Evolutionary conservation across 2,329 filamentous ascomycete genomes (phyloP).

Genomic region (Meredithiella fracta): DNA sequence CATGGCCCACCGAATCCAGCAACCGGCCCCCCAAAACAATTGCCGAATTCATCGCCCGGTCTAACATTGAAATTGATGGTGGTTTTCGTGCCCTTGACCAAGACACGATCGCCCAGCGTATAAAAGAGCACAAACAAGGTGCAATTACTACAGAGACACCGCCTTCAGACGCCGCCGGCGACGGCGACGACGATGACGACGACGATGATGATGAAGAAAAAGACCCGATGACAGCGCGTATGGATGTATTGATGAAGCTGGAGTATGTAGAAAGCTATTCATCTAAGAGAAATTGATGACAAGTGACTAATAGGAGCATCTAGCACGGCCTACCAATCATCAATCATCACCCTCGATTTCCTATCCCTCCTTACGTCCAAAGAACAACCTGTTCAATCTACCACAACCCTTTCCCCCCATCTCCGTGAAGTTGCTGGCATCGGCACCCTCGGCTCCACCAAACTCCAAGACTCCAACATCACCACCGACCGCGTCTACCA

Average conservation of each 20-base stretch:
- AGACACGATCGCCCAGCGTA: conserved; percentile 21
- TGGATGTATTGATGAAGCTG: conserved; percentile 41
- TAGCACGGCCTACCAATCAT: conserved; percentile 38
- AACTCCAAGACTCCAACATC: conserved; percentile 43
- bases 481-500: conserved; percentile 39
- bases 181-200: conserved; percentile 28
- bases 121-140: conserved; percentile 20
- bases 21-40: conserved; percentile 44
- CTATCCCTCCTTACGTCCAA: conserved; percentile 73
- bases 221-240: conserved; percentile 33
- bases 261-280: conserved; percentile 28
- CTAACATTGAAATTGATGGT: conserved; percentile 55
- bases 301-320: conserved; percentile 14
- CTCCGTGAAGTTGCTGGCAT: conserved; percentile 57
- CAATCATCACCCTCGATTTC: conserved; percentile 61
- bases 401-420: conserved; percentile 50
- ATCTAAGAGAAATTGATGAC: background rate
- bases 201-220: conserved; percentile 23
- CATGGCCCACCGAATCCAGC: conserved; percentile 28
- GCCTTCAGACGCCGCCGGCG: conserved; percentile 30
- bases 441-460: conserved; percentile 56
- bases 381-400: conserved; percentile 53
- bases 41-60: conserved; percentile 60
- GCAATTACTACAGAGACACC: conserved; percentile 19
- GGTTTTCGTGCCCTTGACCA: conserved; percentile 72